These are phyloP conservation scores for Carex myosuroides DNA, from an alignment of 176 grass and related monocot genomes.

Conservation along the genomic window DNA sequence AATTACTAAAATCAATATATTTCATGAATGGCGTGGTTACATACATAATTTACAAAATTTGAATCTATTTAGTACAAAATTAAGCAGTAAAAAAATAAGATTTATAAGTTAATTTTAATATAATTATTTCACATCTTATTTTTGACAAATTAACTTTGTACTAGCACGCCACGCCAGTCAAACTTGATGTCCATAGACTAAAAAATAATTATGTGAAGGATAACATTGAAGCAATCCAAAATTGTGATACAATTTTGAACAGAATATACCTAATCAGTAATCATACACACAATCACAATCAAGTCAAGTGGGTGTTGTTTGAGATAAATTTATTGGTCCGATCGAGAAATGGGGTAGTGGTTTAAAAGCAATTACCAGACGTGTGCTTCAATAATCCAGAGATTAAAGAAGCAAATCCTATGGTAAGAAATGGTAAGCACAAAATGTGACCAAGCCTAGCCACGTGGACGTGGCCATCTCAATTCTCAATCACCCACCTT, in stretches of 20 bases:
- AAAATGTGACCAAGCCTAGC: background rate
- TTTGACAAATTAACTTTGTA: too few species aligned
- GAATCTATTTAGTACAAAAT: too few species aligned
- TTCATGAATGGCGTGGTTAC: too few species aligned
- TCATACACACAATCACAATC: background rate
- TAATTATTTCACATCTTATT: too few species aligned
- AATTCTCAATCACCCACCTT: background rate
- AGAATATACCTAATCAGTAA: background rate
- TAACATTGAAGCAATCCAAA: background rate
- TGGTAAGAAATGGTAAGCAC: slow-evolving; percentile 8
- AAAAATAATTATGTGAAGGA: too few species aligned
- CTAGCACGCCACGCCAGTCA: too few species aligned
- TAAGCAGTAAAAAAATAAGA: too few species aligned
- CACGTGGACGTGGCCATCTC: slow-evolving; percentile 8
- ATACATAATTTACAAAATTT: too few species aligned
- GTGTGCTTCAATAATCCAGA: background rate
- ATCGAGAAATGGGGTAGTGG: background rate
- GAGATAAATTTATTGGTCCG: background rate
- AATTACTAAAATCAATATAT: too few species aligned
- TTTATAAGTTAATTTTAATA: too few species aligned
- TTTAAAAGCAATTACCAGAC: background rate
- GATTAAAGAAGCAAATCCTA: background rate
- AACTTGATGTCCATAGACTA: too few species aligned
- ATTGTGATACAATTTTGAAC: background rate
- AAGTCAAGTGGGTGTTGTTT: slow-evolving; percentile 1